These are phyloP conservation scores for Sordaria brevicollis DNA, from an alignment of 495 filamentous ascomycete species.

Conservation along the genomic window DNA sequence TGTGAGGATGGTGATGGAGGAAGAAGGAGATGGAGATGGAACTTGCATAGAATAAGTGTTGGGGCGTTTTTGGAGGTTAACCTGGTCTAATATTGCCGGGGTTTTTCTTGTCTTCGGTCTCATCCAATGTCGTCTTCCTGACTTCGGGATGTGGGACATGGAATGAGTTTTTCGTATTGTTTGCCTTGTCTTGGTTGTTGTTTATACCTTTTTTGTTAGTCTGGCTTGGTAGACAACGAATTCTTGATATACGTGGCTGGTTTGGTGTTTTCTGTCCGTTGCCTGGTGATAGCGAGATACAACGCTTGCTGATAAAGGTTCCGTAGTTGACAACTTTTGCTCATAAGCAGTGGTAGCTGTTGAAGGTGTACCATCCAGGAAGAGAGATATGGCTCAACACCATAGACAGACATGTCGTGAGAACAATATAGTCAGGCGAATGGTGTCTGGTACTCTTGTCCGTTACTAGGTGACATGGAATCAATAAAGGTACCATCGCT, in stretches of 20 bases:
- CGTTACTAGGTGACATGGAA: too few relatives aligned
- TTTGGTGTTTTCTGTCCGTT: background rate
- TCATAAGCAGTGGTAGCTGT: background rate
- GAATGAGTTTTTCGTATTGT: background rate
- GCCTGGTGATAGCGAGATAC: background rate
- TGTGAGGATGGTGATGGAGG: background rate
- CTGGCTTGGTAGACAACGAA: background rate
- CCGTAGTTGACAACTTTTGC: background rate
- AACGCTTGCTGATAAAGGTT: background rate
- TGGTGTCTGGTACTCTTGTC: too few relatives aligned
- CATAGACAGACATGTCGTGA: too few relatives aligned
- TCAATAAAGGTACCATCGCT: too few relatives aligned
- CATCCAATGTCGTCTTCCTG: background rate
- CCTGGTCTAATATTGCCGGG: background rate
- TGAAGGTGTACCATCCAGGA: background rate
- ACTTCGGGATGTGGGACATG: background rate
- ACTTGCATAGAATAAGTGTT: background rate
- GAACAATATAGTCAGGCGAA: too few relatives aligned
- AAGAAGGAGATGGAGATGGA: background rate
- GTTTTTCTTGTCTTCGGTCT: background rate
- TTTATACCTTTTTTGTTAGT: conserved; percentile 1
- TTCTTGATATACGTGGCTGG: background rate
- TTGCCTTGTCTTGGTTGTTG: background rate
- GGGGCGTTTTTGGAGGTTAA: background rate
- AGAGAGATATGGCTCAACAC: too few relatives aligned